These are phyloP conservation scores for Colletotrichum aenigma DNA, from an alignment of 2,329 filamentous ascomycete species.

Conservation along the genomic window DNA sequence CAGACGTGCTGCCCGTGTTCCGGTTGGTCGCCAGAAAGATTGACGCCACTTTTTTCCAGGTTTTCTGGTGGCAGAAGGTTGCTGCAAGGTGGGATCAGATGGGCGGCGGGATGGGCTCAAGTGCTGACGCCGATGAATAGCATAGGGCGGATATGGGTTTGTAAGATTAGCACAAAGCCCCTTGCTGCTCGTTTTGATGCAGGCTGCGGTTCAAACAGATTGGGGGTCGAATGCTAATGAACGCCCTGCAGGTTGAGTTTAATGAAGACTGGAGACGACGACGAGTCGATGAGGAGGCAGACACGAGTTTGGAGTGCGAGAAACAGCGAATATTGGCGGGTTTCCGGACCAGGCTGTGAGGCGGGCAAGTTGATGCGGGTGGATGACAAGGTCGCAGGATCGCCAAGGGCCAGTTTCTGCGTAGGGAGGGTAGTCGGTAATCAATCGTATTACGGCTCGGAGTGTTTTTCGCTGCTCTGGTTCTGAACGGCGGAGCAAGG, in stretches of 20 bases:
- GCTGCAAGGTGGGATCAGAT: background rate
- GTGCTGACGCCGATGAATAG: background rate
- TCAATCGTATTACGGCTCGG: background rate
- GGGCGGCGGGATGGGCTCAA: background rate
- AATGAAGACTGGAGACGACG: constrained; percentile 12
- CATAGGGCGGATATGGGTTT: background rate
- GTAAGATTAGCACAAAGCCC: constrained; percentile 9
- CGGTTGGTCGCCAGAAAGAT: background rate
- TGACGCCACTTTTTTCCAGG: constrained; percentile 12
- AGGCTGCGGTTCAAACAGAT: constrained; percentile 9
- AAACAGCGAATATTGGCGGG: background rate
- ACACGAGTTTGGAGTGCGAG: background rate
- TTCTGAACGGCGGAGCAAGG: background rate
- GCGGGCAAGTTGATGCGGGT: background rate
- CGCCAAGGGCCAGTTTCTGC: background rate
- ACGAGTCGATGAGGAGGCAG: background rate
- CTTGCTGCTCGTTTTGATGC: background rate
- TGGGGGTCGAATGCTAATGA: background rate
- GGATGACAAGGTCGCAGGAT: background rate
- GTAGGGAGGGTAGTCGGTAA: background rate
- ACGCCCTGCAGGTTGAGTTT: constrained; percentile 12
- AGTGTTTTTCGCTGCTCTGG: background rate
- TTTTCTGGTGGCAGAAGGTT: background rate
- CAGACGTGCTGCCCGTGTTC: background rate
- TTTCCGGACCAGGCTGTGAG: background rate